Percentiles rank a stretch among this genome's conserved stretches.
These are phyloP conservation scores for Paraphaeosphaeria sporulosa DNA, from an alignment of 2,329 filamentous ascomycete genomes.

Conservation along the genomic window DNA sequence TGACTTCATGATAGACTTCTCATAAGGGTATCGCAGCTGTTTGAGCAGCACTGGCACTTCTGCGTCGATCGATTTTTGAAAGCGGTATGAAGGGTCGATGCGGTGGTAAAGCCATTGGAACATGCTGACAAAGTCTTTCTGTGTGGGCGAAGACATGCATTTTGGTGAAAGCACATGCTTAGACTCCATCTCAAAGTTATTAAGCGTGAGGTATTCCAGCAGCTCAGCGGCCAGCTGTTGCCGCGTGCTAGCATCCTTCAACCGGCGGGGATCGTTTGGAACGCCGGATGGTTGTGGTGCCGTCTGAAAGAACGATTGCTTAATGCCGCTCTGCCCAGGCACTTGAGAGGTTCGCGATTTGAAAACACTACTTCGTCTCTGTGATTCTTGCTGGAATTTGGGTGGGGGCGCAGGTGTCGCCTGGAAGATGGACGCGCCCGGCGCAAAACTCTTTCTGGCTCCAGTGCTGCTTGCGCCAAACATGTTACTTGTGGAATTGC, in stretches of 20 bases:
- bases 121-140: conserved; percentile 98
- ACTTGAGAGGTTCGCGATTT: conserved; percentile 66
- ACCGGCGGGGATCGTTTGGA: conserved; percentile 83
- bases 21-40: conserved; percentile 92
- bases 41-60: conserved; percentile 93
- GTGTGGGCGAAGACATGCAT: conserved; percentile 89
- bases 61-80: conserved; percentile 92
- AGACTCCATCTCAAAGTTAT: conserved; percentile 98
- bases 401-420: conserved; percentile 58
- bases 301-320: conserved; percentile 95
- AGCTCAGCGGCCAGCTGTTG: conserved; percentile 86
- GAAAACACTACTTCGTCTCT: conserved; percentile 77
- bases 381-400: conserved; percentile 64
- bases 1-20: conserved; percentile 94
- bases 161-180: conserved; percentile 93
- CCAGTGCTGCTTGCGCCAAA: conserved; percentile 59
- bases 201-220: conserved; percentile 86
- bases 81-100: conserved; percentile 92
- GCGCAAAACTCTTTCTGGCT: conserved; percentile 75
- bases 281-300: conserved; percentile 82
- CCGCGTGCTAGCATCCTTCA: conserved; percentile 83
- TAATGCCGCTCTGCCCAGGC: conserved; percentile 69
- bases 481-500: conserved; percentile 77
- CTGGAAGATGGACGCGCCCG: conserved; percentile 58
- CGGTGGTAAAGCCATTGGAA: conserved; percentile 98